Base-by-base conservation (phyloP, 345 rosid genomes). In the Nasturtium officinale region DNA sequence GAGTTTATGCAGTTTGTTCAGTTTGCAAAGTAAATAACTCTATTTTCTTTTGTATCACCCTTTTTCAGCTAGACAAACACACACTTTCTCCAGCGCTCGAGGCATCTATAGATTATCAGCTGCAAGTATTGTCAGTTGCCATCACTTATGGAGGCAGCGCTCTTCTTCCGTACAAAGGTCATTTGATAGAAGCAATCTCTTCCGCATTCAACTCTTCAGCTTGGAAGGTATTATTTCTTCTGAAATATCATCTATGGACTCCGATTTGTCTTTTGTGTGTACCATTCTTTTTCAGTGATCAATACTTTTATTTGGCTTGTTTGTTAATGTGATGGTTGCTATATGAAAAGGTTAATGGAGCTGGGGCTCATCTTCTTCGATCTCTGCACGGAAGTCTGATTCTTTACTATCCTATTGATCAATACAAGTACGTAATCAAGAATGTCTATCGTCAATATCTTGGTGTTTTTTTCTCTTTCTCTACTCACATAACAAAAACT, bases 21-120 rank as follows among this genome's bases (percentile, higher is more conserved):
- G 25, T 74, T 73, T 80, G 61, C 23, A 48, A 16, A 57, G 61
- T 64, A 40, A 28, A n/a, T 42, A 23, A n/a, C 28, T 17, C 42
- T 23, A 55, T 58, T 62, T 38, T 35, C 29, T 46, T 61, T 18
- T 58, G 2, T 17, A 61, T 61, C 71, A 78, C 40, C 65, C 54
- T 13, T 61, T 60, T 43, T 33, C 64, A 71, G 69, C 75, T 88
- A 90, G 87, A 81, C 72, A 91, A 89, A 79, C 90, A 86, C 13
- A 74, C 90, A 40, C 71, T 95, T 61, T 95, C 99, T 74, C 99
- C 96, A 35, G 99, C 97, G 26, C 96, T 95, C 81, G 97, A 95
- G 84, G 79, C 90, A 37, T 84, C 96, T 65, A 88, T 95, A 76
- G 97, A 89, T 86, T 95, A 88, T 82, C 99, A 95, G 63, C 82